Evolutionary conservation across 2,329 filamentous ascomycete genomes (phyloP), one percentile per base, ranked within the genome.

Genomic region (Atkinsonella hypoxylon): DNA sequence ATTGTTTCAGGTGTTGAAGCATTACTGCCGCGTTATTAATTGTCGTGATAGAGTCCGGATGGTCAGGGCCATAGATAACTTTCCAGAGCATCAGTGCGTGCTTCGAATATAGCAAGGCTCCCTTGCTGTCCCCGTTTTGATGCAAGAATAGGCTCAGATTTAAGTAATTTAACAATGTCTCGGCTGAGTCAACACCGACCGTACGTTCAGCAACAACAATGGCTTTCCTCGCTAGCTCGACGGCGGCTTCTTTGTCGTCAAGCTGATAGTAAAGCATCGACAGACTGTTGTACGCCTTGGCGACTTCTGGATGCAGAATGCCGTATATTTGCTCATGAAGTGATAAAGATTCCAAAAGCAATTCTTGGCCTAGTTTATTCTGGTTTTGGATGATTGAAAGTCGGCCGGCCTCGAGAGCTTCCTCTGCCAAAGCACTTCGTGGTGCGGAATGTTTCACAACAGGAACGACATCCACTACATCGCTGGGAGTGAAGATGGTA

Each of bases 11-110:
- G 51, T 89, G 84, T 70, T 98, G 93, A 52, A 98, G 81, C 93
- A 98, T 98, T 53, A 98, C 93, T 8, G 93, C 93, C 18, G 89
- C 91, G 63, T 98, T 98, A 78, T 97, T 98, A 70, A 97, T 85
- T 15, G 93, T 97, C 9, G 94, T 98, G 69, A 98, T 96, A 9
- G 89, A 95, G 70, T 98, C 93, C 3, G 93, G 93, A 69, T 98
- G 93, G 61, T 89, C 86, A 31, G 85, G 75, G 32, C 93, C 93
- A 64, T 96, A 98, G 61, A 97, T 91, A 60, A 97, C 80, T 74
- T 95, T 96, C 91, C 91, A 97, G 55, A 98, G 76, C 64, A 93
- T 84, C 58, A 98, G 79, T 7, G 93, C 93, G 66, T 98, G 93
- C 65, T 87, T 88, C 57, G 94, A 85, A 65, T 95, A 96, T 12